Evolutionary conservation across 192 early-diverging fungal genomes (phyloP).

Genomic region (Linnemannia hyalina): DNA sequence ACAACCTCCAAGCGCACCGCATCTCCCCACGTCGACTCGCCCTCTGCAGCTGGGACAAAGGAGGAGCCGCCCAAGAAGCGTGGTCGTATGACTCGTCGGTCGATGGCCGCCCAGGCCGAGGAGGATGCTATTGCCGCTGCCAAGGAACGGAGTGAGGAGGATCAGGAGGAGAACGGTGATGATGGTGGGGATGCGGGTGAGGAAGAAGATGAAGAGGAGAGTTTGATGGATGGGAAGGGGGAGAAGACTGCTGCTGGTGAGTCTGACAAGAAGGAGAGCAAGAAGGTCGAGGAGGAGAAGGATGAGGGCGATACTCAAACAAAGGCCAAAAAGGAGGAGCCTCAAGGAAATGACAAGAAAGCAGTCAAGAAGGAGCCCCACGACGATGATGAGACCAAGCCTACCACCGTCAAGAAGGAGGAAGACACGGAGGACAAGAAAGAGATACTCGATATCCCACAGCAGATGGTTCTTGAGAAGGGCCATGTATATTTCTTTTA

Average conservation of each 20-base stretch:
- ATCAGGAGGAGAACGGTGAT: too few species aligned
- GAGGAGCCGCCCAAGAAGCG: slow-evolving; percentile 1
- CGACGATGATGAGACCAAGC: neutral
- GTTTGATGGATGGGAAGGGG: neutral
- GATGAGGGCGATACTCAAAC: too few species aligned
- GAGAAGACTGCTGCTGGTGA: neutral
- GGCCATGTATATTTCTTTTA: slow-evolving; percentile 33
- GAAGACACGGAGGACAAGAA: neutral
- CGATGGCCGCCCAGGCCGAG: neutral
- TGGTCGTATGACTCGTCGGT: neutral
- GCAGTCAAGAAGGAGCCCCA: neutral
- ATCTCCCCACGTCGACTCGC: neutral
- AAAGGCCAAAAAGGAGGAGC: neutral
- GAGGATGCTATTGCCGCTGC: neutral
- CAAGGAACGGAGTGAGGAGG: neutral
- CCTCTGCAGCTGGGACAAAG: neutral
- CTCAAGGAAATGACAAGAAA: neutral
- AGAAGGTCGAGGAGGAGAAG: too few species aligned
- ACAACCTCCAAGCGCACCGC: neutral
- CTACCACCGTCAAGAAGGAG: neutral
- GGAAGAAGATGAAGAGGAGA: neutral
- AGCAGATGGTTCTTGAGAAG: slow-evolving; percentile 12
- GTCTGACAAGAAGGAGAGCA: too few species aligned
- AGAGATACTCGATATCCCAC: neutral
- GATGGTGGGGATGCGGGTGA: neutral